Evolutionary conservation across 768 basidiomycete genomes (phyloP).

Genomic region (Mrakia blollopis): DNA sequence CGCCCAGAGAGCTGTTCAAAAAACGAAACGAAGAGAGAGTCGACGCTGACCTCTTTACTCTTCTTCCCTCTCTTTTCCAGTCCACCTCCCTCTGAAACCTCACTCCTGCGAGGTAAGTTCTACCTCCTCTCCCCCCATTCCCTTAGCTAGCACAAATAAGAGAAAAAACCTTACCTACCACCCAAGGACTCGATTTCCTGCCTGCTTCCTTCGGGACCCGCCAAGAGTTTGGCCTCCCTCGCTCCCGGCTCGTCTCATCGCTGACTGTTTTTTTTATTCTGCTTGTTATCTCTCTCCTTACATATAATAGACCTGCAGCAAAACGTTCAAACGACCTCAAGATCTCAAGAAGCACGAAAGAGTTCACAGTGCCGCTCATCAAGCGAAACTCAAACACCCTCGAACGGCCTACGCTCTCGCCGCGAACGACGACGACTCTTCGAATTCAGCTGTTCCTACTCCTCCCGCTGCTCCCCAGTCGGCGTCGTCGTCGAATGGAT

Average conservation of each 20-base stretch:
- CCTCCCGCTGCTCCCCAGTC: neutral
- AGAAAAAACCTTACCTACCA: neutral
- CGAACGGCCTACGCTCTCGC: neutral
- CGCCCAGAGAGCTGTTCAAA: neutral
- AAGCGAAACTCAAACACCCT: slow-evolving; percentile 81
- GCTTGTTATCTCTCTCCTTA: no score
- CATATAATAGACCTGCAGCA: slow-evolving; percentile 81
- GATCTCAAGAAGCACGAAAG: slow-evolving; percentile 99
- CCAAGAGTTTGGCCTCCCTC: neutral
- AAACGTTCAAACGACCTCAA: slow-evolving; percentile 97
- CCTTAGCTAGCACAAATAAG: neutral
- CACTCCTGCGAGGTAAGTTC: slow-evolving; percentile 70
- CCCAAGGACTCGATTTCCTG: neutral
- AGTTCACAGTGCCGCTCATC: slow-evolving; percentile 97
- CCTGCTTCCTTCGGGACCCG: neutral
- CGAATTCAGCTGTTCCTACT: neutral
- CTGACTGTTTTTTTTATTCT: neutral
- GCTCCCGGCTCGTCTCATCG: neutral
- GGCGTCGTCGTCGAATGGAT: neutral
- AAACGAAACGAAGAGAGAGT: neutral
- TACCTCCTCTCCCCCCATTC: no score
- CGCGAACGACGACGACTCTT: neutral
- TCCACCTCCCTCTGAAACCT: slow-evolving; percentile 93
- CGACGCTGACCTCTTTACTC: neutral
- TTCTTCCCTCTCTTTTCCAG: slow-evolving; percentile 47